phyloP scores from a whole-genome alignment of 805 yeast genomes.

The Ascoidea asiatica region DNA sequence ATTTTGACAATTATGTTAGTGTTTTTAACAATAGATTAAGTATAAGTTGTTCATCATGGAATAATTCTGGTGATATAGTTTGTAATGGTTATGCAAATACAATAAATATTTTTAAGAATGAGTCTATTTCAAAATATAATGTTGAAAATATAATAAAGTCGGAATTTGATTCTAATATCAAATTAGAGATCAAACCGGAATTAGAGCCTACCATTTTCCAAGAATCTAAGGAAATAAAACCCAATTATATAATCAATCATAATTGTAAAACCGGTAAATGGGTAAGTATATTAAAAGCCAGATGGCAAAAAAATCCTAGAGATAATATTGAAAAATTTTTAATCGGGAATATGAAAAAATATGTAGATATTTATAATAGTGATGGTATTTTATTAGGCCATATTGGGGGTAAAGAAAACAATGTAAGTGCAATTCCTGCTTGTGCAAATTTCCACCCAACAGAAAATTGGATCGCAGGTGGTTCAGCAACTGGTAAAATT shows the following conservation, averaged over 20 bases:
- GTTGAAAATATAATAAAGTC: constrained; percentile 6
- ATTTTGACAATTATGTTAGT: constrained; percentile 19
- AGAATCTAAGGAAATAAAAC: constrained; percentile 29
- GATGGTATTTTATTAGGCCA: constrained; percentile 72
- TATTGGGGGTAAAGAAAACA: constrained; percentile 19
- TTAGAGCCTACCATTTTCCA: constrained; percentile 1
- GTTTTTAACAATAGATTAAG: constrained; percentile 61
- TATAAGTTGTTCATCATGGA: constrained; percentile 79
- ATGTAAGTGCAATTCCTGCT: constrained; percentile 77
- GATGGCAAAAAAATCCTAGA: constrained; percentile 66
- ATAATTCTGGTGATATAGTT: constrained; percentile 50
- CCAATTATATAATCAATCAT: constrained; percentile 56
- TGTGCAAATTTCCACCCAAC: constrained; percentile 75
- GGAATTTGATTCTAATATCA: no score
- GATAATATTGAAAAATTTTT: constrained; percentile 74
- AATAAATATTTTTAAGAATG: constrained; percentile 47
- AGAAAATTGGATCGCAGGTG: constrained; percentile 85
- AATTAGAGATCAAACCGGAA: constrained; percentile 9
- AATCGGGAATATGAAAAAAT: constrained; percentile 88
- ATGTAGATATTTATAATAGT: constrained; percentile 68
- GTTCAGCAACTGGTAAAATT: constrained; percentile 80
- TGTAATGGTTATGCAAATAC: constrained; percentile 92
- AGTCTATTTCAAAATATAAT: constrained; percentile 11
- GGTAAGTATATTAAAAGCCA: constrained; percentile 84
- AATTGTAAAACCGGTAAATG: constrained; percentile 96